These are phyloP conservation scores for Ceratobasidium sp. DNA, from an alignment of 1,284 basidiomycete species.

Conservation along the genomic window DNA sequence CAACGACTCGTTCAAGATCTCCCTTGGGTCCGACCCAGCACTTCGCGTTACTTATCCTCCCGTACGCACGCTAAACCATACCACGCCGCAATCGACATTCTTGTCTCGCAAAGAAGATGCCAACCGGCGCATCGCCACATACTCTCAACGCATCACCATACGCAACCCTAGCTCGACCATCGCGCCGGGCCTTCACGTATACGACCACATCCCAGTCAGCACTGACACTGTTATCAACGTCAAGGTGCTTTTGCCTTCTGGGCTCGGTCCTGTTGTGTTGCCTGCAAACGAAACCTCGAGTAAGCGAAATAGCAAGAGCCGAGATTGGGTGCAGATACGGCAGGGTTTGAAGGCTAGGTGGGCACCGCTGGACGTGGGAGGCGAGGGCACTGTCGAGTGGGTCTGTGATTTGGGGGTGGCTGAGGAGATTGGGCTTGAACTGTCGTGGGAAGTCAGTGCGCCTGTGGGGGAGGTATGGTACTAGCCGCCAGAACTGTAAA, in stretches of 20 bases:
- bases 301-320: not conserved
- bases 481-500: not conserved
- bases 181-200: conserved; percentile 49
- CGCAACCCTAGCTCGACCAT: conserved; percentile 50
- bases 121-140: conserved; percentile 47
- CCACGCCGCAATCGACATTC: conserved; percentile 30
- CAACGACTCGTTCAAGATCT: conserved; percentile 48
- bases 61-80: conserved; percentile 48
- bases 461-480: conserved; percentile 48
- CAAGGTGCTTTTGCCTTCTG: conserved; percentile 49
- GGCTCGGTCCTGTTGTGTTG: conserved; percentile 7
- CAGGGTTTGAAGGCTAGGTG: conserved; percentile 46
- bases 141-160: conserved; percentile 51
- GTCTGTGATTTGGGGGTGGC: conserved; percentile 45
- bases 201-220: conserved; percentile 52
- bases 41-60: conserved; percentile 52
- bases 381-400: conserved; percentile 52
- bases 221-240: conserved; percentile 52
- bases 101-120: conserved; percentile 40
- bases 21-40: conserved; percentile 47
- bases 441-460: conserved; percentile 50
- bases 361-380: conserved; percentile 41
- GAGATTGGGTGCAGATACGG: conserved; percentile 10
- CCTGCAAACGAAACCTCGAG: not conserved
- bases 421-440: conserved; percentile 47